These are phyloP conservation scores for Eremothecium sinecaudum DNA, from an alignment of 1,139 yeast species.

Conservation along the genomic window DNA sequence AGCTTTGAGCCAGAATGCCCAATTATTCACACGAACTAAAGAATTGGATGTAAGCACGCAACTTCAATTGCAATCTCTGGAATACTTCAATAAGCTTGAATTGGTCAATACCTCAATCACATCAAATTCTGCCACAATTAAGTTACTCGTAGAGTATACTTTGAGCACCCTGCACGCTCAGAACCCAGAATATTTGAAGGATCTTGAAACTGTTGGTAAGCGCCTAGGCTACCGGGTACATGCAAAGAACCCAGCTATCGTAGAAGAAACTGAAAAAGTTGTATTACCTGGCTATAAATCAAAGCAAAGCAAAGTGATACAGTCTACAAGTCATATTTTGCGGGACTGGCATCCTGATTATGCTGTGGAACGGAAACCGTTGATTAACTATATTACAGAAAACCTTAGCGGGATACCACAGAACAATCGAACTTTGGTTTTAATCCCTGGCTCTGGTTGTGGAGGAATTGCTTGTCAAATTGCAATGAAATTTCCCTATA, in stretches of 20 bases:
- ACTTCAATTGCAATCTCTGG: conserved; percentile 35
- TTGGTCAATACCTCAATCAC: conserved; percentile 38
- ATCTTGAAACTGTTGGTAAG: conserved; percentile 18
- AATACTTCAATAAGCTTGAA: conserved; percentile 46
- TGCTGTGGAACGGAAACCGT: conserved; percentile 42
- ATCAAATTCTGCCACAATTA: conserved; percentile 40
- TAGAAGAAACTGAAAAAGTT: conserved; percentile 6
- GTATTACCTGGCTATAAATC: conserved; percentile 9
- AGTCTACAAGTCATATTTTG: conserved; percentile 60
- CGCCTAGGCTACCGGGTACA: too few species aligned
- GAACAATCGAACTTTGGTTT: conserved; percentile 37
- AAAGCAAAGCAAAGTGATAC: conserved; percentile 45
- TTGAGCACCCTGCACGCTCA: conserved; percentile 34
- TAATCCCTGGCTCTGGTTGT: conserved; percentile 75
- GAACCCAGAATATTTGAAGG: conserved; percentile 30
- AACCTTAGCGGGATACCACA: conserved; percentile 23
- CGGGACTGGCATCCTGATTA: conserved; percentile 59
- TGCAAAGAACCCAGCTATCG: too few species aligned
- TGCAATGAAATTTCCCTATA: conserved; percentile 32
- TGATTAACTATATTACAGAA: conserved; percentile 40
- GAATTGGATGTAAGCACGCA: conserved; percentile 10
- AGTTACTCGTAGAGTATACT: conserved; percentile 37
- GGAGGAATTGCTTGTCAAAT: conserved; percentile 64
- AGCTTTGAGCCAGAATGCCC: conserved; percentile 19
- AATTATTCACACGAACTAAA: conserved; percentile 16